Conservation (phyloP, 441 rosid genomes). For the Populus trichocarpa region DNA sequence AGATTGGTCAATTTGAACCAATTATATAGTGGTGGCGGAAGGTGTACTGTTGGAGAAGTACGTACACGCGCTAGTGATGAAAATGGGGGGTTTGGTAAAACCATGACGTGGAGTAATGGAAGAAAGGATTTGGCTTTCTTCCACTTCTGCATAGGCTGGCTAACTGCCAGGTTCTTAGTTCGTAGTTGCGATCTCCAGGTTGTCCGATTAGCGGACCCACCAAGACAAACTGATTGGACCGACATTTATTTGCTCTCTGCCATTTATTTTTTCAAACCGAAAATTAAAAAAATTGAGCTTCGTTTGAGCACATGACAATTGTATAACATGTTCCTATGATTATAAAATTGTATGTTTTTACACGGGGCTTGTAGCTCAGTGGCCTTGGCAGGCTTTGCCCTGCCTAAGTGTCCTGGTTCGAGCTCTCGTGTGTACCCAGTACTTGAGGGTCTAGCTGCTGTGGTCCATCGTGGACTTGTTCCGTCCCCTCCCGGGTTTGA, state of each 20-base stretch:
- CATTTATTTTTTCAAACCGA: not conserved
- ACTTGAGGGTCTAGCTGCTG: too few relatives aligned
- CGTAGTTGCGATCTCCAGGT: conserved; percentile 8
- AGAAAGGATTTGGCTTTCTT: not conserved
- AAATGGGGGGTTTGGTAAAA: not conserved
- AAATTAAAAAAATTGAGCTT: too few relatives aligned
- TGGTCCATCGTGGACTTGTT: too few relatives aligned
- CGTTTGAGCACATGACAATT: not conserved
- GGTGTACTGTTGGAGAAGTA: not conserved
- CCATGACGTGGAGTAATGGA: not conserved
- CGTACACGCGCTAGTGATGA: not conserved
- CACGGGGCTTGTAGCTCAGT: too few relatives aligned
- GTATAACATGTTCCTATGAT: not conserved
- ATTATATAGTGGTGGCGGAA: too few relatives aligned
- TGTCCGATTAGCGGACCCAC: conserved; percentile 7
- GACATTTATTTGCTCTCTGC: not conserved
- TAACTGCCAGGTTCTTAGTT: not conserved
- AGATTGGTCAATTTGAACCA: not conserved
- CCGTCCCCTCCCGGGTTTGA: too few relatives aligned
- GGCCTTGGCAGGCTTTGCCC: too few relatives aligned
- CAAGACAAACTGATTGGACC: not conserved
- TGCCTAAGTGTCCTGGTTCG: too few relatives aligned
- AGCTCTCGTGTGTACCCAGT: too few relatives aligned
- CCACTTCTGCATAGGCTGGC: not conserved
- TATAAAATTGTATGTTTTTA: too few relatives aligned